phyloP scores from a whole-genome alignment of 78 protist genomes.

The Dictyostelium citrinum region DNA sequence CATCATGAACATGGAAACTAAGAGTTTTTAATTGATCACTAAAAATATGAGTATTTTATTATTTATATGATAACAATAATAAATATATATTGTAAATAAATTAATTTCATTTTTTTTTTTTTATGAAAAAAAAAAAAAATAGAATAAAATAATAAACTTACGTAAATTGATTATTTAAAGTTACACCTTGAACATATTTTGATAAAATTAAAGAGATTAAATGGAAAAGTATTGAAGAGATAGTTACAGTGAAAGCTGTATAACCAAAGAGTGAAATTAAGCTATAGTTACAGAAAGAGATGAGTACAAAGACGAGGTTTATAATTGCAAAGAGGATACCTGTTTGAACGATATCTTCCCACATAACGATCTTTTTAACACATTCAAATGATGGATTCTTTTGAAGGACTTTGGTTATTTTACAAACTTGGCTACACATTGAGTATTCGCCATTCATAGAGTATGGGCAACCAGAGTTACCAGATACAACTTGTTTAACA shows the following conservation, averaged over 20 bases:
- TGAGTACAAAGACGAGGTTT: constrained; percentile 37
- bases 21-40: constrained; percentile 67
- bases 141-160: too few relatives aligned
- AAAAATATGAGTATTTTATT: not conserved
- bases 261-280: constrained; percentile 45
- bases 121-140: too few relatives aligned
- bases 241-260: constrained; percentile 24
- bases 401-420: not conserved
- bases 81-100: too few relatives aligned
- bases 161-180: constrained; percentile 39
- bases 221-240: constrained; percentile 9
- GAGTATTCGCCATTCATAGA: constrained; percentile 45
- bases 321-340: constrained; percentile 47
- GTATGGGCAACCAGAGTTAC: constrained; percentile 35
- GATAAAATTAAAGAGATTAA: not conserved
- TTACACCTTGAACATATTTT: constrained; percentile 30
- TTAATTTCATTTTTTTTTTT: too few relatives aligned
- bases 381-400: constrained; percentile 49
- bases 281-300: constrained; percentile 3
- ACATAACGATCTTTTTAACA: constrained; percentile 17
- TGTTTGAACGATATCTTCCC: constrained; percentile 63
- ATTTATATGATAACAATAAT: too few relatives aligned
- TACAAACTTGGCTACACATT: constrained; percentile 29
- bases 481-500: constrained; percentile 8
- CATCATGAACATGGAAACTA: constrained; percentile 53